Evolutionary conservation across 352 stramenopile species (phyloP).

Genomic region (Thraustotheca clavata): DNA sequence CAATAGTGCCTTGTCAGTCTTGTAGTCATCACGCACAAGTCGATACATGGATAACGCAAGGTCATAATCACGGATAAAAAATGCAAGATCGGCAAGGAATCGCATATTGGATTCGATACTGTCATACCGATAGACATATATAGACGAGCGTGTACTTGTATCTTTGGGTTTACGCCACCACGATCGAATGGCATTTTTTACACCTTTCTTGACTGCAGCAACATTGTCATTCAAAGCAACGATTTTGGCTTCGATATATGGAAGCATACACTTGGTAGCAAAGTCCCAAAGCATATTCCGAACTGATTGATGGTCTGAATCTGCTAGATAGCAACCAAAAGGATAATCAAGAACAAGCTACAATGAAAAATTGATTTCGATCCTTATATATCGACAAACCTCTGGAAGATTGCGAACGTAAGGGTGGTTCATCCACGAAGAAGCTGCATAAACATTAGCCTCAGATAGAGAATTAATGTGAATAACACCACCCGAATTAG

Average conservation of each 20-base stretch:
- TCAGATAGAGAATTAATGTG: constrained; percentile 53
- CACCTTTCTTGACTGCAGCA: constrained; percentile 84
- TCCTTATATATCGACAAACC: not conserved
- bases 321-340: constrained; percentile 35
- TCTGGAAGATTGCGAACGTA: constrained; percentile 35
- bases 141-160: constrained; percentile 28
- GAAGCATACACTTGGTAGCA: constrained; percentile 65
- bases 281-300: constrained; percentile 71
- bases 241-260: constrained; percentile 72
- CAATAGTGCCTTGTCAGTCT: constrained; percentile 78
- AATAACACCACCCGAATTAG: constrained; percentile 41
- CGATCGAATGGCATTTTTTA: constrained; percentile 90
- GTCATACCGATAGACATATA: constrained; percentile 51
- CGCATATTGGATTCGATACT: constrained; percentile 87
- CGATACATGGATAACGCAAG: constrained; percentile 85
- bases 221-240: constrained; percentile 83
- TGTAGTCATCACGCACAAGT: constrained; percentile 86
- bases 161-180: constrained; percentile 87
- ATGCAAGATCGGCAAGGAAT: constrained; percentile 82
- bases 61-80: constrained; percentile 86
- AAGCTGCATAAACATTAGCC: constrained; percentile 25
- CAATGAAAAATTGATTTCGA: not conserved
- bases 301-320: constrained; percentile 54
- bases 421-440: constrained; percentile 42
- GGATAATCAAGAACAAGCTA: not conserved